A percentile compares a stretch with the other conserved stretches of the same genome.
Evolutionary conservation across 2,329 filamentous ascomycete species (phyloP).

Genomic region (Fusarium sp.): DNA sequence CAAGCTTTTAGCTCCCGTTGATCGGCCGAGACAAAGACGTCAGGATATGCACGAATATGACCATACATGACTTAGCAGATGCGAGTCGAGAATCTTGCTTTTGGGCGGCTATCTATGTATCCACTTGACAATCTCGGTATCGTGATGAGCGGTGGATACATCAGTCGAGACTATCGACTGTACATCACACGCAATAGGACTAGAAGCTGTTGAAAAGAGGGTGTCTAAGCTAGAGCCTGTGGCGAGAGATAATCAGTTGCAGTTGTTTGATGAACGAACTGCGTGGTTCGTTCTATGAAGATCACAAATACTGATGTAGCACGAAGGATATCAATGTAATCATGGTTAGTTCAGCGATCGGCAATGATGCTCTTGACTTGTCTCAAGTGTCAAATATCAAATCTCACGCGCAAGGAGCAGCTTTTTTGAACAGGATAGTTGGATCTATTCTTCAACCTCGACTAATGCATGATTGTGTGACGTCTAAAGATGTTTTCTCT

Average conservation of each 20-base stretch:
- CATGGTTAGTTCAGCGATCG: no score
- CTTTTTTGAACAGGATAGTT: neutral
- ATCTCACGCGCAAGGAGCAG: neutral
- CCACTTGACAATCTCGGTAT: neutral
- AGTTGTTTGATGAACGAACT: no score
- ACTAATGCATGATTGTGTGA: neutral
- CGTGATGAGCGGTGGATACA: neutral
- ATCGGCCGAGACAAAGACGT: conserved; percentile 13
- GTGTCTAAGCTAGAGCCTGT: no score
- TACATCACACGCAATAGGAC: neutral
- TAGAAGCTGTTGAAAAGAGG: no score
- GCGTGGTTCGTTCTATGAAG: no score
- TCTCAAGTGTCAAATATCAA: neutral
- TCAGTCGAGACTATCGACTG: neutral
- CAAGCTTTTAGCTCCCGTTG: conserved; percentile 11
- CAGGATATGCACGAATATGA: neutral
- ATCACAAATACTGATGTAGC: no score
- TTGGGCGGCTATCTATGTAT: neutral
- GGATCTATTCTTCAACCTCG: conserved; percentile 12
- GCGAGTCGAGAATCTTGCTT: conserved; percentile 1
- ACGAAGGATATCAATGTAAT: no score
- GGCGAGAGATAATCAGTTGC: no score
- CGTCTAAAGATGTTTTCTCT: conserved; percentile 2
- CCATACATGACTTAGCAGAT: conserved; percentile 4
- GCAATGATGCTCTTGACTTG: no score